Evolutionary conservation across 2,329 filamentous ascomycete genomes (phyloP).

Genomic region (Apiospora marii): DNA sequence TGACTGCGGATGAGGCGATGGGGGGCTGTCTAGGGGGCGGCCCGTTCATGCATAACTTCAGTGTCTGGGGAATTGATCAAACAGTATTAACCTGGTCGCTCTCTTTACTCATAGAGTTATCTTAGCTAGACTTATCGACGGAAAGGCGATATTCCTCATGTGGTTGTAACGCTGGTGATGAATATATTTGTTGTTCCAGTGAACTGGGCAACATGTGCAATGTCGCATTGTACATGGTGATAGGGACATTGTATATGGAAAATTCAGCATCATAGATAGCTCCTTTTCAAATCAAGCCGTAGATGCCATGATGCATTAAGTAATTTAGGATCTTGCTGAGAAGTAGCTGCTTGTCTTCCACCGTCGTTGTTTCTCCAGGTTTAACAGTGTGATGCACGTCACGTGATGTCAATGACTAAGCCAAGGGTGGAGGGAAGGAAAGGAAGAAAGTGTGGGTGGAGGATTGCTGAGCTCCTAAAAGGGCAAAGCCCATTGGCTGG

Average conservation of each 20-base stretch:
- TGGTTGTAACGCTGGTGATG: too few species aligned
- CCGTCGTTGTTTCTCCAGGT: too few species aligned
- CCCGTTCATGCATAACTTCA: not conserved
- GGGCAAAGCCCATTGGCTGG: constrained; percentile 12
- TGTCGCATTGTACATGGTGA: too few species aligned
- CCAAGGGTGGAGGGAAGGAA: not conserved
- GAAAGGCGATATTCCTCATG: too few species aligned
- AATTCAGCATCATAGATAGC: too few species aligned
- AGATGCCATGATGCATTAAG: too few species aligned
- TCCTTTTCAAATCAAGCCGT: too few species aligned
- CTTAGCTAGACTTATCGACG: not conserved
- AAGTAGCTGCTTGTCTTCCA: too few species aligned
- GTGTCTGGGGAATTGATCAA: not conserved
- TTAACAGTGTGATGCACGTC: not conserved
- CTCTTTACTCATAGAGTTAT: not conserved
- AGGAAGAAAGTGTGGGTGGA: not conserved
- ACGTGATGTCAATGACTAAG: constrained; percentile 18
- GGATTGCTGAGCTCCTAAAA: constrained; percentile 15
- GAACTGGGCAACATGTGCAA: too few species aligned
- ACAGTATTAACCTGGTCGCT: not conserved
- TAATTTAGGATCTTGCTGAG: too few species aligned
- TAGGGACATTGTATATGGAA: too few species aligned
- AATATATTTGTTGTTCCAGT: too few species aligned
- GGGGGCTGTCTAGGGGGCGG: constrained; percentile 3
- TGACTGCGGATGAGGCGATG: constrained; percentile 11